Evolutionary conservation across 1,284 basidiomycete species (phyloP).

Genomic region (Schizopora paradoxa): DNA sequence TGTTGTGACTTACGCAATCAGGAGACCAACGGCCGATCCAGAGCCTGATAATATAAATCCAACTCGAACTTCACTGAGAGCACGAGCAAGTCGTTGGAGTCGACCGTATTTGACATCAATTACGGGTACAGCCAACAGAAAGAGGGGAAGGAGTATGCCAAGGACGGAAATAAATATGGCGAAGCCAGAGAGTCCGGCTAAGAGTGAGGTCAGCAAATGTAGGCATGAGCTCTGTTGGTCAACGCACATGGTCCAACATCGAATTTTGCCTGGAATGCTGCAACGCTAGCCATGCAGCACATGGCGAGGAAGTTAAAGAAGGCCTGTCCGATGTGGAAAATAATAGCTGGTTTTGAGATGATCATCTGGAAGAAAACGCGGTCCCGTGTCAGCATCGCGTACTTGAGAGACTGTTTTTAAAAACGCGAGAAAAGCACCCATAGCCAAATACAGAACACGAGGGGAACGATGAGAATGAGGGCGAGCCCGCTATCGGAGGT

Average conservation of each 20-base stretch:
- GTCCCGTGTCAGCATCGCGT: conserved; percentile 23
- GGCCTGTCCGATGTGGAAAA: conserved; percentile 66
- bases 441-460: conserved; percentile 58
- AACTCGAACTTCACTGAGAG: conserved; percentile 75
- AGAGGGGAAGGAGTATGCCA: conserved; percentile 64
- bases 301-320: conserved; percentile 90
- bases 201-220: too few species aligned
- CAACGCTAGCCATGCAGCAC: conserved; percentile 83
- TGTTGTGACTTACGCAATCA: conserved; percentile 62
- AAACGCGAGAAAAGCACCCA: conserved; percentile 38
- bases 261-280: conserved; percentile 81
- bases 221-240: not conserved
- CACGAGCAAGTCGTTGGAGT: conserved; percentile 67
- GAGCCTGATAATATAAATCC: conserved; percentile 72
- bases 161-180: conserved; percentile 73
- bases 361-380: conserved; percentile 59
- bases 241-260: conserved; percentile 75
- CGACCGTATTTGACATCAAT: conserved; percentile 84
- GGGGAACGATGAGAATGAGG: conserved; percentile 56
- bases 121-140: conserved; percentile 74
- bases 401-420: too few species aligned
- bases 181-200: conserved; percentile 82
- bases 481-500: conserved; percentile 42
- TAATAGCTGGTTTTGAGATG: conserved; percentile 72
- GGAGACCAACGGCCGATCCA: conserved; percentile 58